Evolutionary conservation across 1,284 basidiomycete genomes (phyloP).

Genomic region (Ceratobasidium sp.): DNA sequence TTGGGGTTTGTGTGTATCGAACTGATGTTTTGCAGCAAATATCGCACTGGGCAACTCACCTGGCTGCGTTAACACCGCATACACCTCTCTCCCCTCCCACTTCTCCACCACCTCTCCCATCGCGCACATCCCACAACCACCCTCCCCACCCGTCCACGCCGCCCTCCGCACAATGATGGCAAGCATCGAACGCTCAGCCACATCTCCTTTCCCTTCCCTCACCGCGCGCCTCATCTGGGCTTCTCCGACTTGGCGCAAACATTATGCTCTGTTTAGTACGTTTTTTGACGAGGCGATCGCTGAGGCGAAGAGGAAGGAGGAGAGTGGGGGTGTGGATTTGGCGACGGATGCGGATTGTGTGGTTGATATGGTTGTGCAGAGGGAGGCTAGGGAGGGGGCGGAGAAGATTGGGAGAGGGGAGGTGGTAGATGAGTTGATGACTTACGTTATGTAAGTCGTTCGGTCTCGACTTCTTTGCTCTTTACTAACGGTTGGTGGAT

Average conservation of each 20-base stretch:
- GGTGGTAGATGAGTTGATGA: conserved; percentile 29
- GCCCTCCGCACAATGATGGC: conserved; percentile 22
- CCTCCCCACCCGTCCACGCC: not conserved
- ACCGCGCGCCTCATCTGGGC: conserved; percentile 18
- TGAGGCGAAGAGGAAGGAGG: not conserved
- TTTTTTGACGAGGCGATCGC: conserved; percentile 7
- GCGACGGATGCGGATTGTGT: conserved; percentile 40
- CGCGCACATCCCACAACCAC: not conserved
- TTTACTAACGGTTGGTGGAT: not conserved
- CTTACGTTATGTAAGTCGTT: conserved; percentile 24
- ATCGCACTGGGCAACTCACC: conserved; percentile 26
- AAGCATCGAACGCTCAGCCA: not conserved
- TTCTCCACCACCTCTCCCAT: not conserved
- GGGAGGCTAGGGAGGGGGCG: not conserved
- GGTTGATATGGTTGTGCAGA: conserved; percentile 26
- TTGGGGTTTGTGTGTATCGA: not conserved
- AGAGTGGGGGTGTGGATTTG: not conserved
- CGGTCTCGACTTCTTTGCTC: not conserved
- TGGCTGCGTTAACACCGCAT: not conserved
- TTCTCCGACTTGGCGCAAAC: conserved; percentile 27
- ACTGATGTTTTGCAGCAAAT: not conserved
- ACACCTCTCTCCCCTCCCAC: not conserved
- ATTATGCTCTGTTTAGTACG: conserved; percentile 3
- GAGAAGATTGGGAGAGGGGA: not conserved
- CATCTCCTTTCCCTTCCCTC: conserved; percentile 14